phyloP scores from a whole-genome alignment of 495 filamentous ascomycete genomes.

The Penicillium odoratum region DNA sequence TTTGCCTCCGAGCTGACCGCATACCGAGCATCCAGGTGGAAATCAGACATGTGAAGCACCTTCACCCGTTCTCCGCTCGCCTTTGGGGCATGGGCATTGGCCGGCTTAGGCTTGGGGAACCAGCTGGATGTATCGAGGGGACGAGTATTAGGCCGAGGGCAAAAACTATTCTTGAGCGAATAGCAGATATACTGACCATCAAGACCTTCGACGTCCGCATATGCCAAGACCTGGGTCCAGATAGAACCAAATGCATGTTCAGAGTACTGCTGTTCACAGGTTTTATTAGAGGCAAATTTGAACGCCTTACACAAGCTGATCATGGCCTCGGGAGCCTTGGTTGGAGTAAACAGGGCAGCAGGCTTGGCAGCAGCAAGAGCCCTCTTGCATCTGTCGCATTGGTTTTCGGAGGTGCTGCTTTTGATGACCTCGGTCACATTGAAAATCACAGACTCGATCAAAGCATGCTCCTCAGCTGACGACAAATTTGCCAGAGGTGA shows the following conservation, averaged over 20 bases:
- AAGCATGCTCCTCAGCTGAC: constrained; percentile 34
- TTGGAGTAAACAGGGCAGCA: constrained; percentile 49
- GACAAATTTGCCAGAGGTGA: constrained; percentile 41
- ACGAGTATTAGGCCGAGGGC: constrained; percentile 42
- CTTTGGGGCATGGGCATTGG: constrained; percentile 37
- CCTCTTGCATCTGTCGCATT: constrained; percentile 55
- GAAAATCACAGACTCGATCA: constrained; percentile 38
- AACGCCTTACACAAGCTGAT: constrained; percentile 49
- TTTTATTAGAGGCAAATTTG: constrained; percentile 39
- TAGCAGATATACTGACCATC: constrained; percentile 62
- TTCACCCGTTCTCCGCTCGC: constrained; percentile 55
- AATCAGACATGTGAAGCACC: constrained; percentile 60
- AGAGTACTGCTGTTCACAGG: constrained; percentile 48
- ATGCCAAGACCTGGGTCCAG: constrained; percentile 58
- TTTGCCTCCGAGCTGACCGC: constrained; percentile 55
- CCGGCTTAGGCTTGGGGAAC: constrained; percentile 60
- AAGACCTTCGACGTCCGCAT: constrained; percentile 53
- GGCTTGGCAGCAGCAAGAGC: constrained; percentile 51
- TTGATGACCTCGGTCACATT: constrained; percentile 50
- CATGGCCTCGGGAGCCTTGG: constrained; percentile 50
- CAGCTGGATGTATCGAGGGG: constrained; percentile 43
- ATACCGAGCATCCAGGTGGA: constrained; percentile 61
- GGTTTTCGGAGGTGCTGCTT: constrained; percentile 33
- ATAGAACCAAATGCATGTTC: constrained; percentile 50
- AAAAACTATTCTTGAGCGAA: constrained; percentile 47